A percentile compares a stretch with the other conserved stretches of the same genome.
Evolutionary conservation across 176 grass and related monocot genomes (phyloP).

Genomic region (Secale cereale): DNA sequence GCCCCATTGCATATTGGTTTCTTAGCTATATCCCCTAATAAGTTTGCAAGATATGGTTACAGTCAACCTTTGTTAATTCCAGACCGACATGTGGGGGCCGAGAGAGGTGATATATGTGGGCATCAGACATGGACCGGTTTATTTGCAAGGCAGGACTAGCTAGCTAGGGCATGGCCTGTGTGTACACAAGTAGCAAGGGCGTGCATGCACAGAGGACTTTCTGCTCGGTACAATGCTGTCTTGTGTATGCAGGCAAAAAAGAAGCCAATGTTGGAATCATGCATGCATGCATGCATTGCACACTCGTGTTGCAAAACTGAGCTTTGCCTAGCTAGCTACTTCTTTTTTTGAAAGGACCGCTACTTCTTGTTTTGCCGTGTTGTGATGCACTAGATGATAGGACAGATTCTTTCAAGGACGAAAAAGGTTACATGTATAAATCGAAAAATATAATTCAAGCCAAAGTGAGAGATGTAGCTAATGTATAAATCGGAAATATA

Average conservation of each 20-base stretch:
- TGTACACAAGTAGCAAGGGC: not conserved
- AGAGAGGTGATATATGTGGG: not conserved
- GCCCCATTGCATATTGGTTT: not conserved
- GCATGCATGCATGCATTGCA: not conserved
- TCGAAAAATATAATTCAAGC: not conserved
- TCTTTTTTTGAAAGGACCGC: no score
- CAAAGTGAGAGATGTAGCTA: not conserved
- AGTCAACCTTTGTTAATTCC: not conserved
- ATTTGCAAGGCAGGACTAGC: not conserved
- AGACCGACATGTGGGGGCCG: not conserved
- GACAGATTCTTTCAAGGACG: not conserved
- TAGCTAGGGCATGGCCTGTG: not conserved
- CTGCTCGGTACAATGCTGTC: not conserved
- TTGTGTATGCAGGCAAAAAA: slow-evolving; percentile 4
- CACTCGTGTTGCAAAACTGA: slow-evolving; percentile 4
- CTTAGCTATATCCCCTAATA: not conserved
- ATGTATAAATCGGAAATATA: not conserved
- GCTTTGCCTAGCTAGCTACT: not conserved
- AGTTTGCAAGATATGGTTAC: not conserved
- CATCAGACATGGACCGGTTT: not conserved
- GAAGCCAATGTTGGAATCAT: not conserved
- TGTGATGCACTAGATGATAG: not conserved
- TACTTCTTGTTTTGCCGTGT: not conserved
- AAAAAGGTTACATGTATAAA: not conserved
- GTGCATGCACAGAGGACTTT: slow-evolving; percentile 25